Conservation (phyloP, 805 yeast genomes). For the Candida piceae region DNA sequence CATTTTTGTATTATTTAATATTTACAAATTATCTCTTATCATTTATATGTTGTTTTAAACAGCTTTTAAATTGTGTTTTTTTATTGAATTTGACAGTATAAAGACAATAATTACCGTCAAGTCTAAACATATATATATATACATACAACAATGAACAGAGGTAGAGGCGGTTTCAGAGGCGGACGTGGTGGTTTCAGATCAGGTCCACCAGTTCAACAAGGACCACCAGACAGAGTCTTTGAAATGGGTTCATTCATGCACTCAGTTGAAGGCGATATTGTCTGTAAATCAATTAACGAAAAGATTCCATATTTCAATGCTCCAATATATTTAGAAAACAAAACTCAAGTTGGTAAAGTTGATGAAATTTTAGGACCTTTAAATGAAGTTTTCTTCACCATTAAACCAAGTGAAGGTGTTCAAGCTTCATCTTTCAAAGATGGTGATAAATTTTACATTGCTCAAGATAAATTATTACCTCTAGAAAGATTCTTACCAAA, state of each 20-base stretch:
- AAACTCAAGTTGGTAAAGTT: conserved; percentile 93
- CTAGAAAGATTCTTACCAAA: conserved; percentile 95
- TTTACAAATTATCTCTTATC: too few relatives aligned
- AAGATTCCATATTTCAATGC: conserved; percentile 98
- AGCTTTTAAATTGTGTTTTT: too few relatives aligned
- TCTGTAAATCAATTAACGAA: conserved; percentile 89
- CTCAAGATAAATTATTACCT: conserved; percentile 92
- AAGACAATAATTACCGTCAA: not conserved
- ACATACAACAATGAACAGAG: conserved; percentile 51
- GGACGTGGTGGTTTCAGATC: conserved; percentile 63
- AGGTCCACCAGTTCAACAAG: conserved; percentile 72
- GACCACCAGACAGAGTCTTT: conserved; percentile 92
- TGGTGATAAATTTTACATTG: conserved; percentile 95
- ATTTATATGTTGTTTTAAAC: too few relatives aligned
- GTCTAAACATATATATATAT: not conserved
- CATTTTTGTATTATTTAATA: too few relatives aligned
- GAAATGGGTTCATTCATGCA: conserved; percentile 94
- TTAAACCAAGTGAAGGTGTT: conserved; percentile 94
- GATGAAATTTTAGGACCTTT: conserved; percentile 97
- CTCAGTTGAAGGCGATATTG: conserved; percentile 94
- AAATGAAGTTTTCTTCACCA: conserved; percentile 96
- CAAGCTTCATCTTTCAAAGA: conserved; percentile 89
- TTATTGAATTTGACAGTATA: too few relatives aligned
- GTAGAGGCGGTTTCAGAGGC: conserved; percentile 57
- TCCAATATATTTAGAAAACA: conserved; percentile 94